A percentile compares a stretch with the other conserved stretches of the same genome.
Evolutionary conservation across 768 basidiomycete genomes (phyloP).

Genomic region (Termitomyces sp.): DNA sequence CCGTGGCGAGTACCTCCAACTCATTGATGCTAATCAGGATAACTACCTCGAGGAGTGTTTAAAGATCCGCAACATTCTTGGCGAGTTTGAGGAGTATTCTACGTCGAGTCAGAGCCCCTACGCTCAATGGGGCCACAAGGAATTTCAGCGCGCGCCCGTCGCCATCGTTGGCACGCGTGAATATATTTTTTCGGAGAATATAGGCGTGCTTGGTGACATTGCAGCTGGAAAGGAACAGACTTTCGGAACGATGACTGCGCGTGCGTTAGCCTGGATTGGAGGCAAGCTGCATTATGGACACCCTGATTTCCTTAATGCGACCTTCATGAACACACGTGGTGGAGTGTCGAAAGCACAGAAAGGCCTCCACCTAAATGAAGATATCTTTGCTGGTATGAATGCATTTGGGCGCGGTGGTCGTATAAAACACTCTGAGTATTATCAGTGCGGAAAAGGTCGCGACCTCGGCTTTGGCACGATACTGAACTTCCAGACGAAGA

Average conservation of each 20-base stretch:
- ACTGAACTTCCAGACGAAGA: constrained; percentile 99
- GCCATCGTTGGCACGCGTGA: constrained; percentile 98
- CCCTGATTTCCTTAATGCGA: constrained; percentile 97
- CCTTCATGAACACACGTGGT: constrained; percentile 98
- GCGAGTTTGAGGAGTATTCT: constrained; percentile 94
- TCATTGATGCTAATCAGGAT: constrained; percentile 99
- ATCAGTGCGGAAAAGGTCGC: constrained; percentile 98
- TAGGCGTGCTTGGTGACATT: constrained; percentile 97
- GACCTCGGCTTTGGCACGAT: constrained; percentile 99
- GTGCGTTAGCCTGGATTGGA: constrained; percentile 93
- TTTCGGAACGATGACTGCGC: constrained; percentile 97
- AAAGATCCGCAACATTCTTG: constrained; percentile 96
- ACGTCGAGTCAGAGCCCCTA: constrained; percentile 93
- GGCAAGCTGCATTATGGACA: constrained; percentile 99
- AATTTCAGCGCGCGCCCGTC: constrained; percentile 85
- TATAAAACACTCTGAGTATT: constrained; percentile 99
- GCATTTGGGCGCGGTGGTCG: constrained; percentile 96
- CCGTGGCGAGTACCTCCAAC: constrained; percentile 96
- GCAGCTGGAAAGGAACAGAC: constrained; percentile 99
- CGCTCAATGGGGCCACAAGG: constrained; percentile 92
- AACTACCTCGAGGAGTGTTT: constrained; percentile 99
- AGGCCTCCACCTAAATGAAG: constrained; percentile 96
- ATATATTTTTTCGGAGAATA: constrained; percentile 99
- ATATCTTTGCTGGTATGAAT: constrained; percentile 99
- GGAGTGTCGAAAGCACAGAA: constrained; percentile 99